phyloP scores from a whole-genome alignment of 768 basidiomycete genomes.

The Kwoniella mangroviensis region DNA sequence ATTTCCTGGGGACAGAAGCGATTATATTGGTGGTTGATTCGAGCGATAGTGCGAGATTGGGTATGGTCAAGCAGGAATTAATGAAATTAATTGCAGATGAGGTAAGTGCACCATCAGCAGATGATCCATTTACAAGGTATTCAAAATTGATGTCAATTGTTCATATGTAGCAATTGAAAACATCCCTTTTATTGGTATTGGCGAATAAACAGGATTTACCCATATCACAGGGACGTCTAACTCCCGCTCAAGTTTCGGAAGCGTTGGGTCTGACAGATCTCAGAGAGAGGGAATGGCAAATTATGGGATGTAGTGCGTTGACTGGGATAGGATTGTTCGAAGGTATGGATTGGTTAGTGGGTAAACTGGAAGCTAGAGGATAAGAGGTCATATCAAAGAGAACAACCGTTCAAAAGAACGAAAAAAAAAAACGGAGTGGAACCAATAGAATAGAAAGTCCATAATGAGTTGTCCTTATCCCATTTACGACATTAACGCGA shows the following conservation, averaged over 20 bases:
- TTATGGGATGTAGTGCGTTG: conserved; percentile 55
- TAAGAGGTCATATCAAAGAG: background rate
- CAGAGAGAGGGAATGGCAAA: conserved; percentile 57
- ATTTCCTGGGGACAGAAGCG: conserved; percentile 53
- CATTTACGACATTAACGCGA: background rate
- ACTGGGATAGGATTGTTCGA: conserved; percentile 53
- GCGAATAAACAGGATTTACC: conserved; percentile 58
- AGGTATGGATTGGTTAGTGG: conserved; percentile 56
- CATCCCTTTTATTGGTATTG: conserved; percentile 52
- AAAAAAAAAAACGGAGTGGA: no score
- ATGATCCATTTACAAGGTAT: background rate
- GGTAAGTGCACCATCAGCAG: conserved; percentile 30
- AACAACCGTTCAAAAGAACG: background rate
- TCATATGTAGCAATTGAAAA: conserved; percentile 39
- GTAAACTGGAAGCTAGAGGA: conserved; percentile 39
- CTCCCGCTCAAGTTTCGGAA: conserved; percentile 56
- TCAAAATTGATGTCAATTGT: background rate
- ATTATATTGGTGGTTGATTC: conserved; percentile 58
- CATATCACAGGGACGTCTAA: conserved; percentile 45
- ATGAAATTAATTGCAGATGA: conserved; percentile 54
- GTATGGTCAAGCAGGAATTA: conserved; percentile 53
- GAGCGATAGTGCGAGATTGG: conserved; percentile 50
- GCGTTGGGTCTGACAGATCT: conserved; percentile 55
- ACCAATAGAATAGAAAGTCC: background rate
- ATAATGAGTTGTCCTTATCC: background rate